Percentiles rank a stretch among this genome's conserved stretches.
Evolutionary conservation across 495 filamentous ascomycete genomes (phyloP).

Genomic region (Neurospora sp.): DNA sequence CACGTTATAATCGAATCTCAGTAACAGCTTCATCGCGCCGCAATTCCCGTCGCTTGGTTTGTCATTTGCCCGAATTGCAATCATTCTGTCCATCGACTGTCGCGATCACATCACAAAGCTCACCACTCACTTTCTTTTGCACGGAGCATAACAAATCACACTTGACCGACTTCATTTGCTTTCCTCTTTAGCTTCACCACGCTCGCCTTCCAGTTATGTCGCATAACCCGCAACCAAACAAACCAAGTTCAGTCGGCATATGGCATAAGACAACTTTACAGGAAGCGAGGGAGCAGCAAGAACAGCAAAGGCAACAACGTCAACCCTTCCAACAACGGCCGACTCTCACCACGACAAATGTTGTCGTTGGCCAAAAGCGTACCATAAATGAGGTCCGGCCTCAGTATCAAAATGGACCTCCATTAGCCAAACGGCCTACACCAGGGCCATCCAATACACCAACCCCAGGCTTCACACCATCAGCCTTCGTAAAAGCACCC

Average conservation of each 20-base stretch:
- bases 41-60: not conserved
- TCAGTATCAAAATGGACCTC: not conserved
- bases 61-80: not conserved
- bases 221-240: conserved; percentile 9
- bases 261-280: conserved; percentile 23
- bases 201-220: not conserved
- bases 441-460: not conserved
- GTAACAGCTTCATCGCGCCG: not conserved
- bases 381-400: conserved; percentile 4
- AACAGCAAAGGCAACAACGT: conserved; percentile 3
- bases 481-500: not conserved
- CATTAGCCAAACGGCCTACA: not conserved
- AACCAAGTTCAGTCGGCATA: conserved; percentile 5
- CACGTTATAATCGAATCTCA: not conserved
- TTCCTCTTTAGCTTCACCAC: not conserved
- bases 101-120: not conserved
- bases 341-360: not conserved
- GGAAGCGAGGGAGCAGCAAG: conserved; percentile 2
- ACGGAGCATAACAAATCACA: not conserved
- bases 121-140: not conserved
- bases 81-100: not conserved
- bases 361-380: conserved; percentile 17
- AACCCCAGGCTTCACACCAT: not conserved
- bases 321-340: not conserved
- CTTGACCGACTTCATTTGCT: not conserved